Evolutionary conservation across 2,329 filamentous ascomycete genomes (phyloP), one percentile per base, ranked within the genome.

Genomic region (Trichoderma cornu-damae): DNA sequence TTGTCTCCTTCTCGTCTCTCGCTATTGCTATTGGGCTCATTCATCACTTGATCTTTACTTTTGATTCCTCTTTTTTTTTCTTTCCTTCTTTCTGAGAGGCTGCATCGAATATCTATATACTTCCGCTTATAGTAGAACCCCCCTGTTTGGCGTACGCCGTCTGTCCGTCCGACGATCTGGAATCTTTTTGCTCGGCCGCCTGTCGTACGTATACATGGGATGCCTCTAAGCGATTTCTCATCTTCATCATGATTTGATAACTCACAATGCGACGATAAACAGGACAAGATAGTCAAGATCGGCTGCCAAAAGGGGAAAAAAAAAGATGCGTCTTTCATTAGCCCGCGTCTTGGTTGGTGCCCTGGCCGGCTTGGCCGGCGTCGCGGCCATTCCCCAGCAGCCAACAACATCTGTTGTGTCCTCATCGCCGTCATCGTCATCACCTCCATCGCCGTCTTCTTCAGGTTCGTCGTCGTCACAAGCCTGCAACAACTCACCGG

Each of bases 401-500:
- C 42, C 35, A 32, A 12, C 38, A 34, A n/a, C 58, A 56, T 40
- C 53, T 18, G 44, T 18, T 2, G n/a, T 46, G 5, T 53, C 51
- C 35, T 43, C 37, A 24, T 49, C 59, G 28, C 35, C 63, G 32
- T 14, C 62, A 40, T 32, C 42, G 12, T 18, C 51, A 18, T 26
- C 47, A 42, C 18, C 58, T 16, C 59, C 62, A 12, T 32, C 62
- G 24, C 60, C 66, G 14, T 60, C 61, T 8, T 38, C 48, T n/a
- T 57, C 60, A 4, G 26, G 49, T 4, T 32, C 60, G 4, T 63
- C 67, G 18, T 32, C 60, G 4, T 63, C 67, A 20, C 66, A 65
- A 14, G 83, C 85, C 30, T 94, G 90, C 80, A 94, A 94, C 75
- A 93, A 93, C 77, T 90, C 87, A 1, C 87, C 88, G 0, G 74